Evolutionary conservation across 192 early-diverging fungal genomes (phyloP), one percentile per base, ranked within the genome.

Genomic region (Rhizoclosmatium globosum): DNA sequence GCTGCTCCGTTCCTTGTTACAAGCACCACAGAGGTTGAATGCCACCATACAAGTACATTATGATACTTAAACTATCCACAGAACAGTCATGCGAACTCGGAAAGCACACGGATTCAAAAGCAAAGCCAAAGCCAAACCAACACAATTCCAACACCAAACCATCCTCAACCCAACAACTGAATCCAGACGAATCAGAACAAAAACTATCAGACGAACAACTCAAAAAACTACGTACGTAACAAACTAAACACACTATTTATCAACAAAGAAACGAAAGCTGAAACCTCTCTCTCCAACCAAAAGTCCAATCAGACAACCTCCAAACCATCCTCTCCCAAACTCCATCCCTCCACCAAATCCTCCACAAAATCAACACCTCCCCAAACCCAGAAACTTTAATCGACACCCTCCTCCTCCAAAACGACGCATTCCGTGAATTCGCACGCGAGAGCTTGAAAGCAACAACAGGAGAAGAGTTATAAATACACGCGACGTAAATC

Each of bases 401-500:
- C 45, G 66, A 68, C 44, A 41, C 19, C 4, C 45, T 11, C 23
- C 13, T 68, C 31, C 38, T 47, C 39, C 39, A 46, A 23, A 68
- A 39, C 31, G 15, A 23, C 6, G 66, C 44, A 6, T 68, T 68
- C 23, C 38, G 13, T 4, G 66, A 68, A 46, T 68, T 68, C 23
- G 66, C 66, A 19, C 15, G 13, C 1, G 66, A 68, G 66, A n/a
- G 31, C 13, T 11, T 68, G 7, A 21, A 47, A 13, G 45, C 66
- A 41, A 43, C 23, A 7, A 43, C 45, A 17, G 45, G 45, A 45
- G 66, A 68, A 46, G 66, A 68, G 3, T 45, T 68, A 72, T 59
- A 72, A 67, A 83, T 94, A 97, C 19, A 97, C 86, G 19, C 92
- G 82, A 17, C 95, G 85, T 19, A 97, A 85, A 83, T 97, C 95